Base-by-base conservation (phyloP, 129 eudicot genomes). In the Mikania micrantha region DNA sequence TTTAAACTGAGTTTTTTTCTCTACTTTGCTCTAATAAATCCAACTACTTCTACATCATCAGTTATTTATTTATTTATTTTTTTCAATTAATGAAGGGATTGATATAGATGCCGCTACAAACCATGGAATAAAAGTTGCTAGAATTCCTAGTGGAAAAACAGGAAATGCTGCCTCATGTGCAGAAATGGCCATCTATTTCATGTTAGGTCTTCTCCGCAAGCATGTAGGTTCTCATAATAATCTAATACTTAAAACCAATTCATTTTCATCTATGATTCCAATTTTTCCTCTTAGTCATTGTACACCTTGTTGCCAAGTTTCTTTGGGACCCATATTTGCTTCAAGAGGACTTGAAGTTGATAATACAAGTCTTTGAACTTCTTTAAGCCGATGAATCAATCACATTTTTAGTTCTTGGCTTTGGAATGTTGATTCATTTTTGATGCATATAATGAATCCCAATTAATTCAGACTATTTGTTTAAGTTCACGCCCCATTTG, bases 101-200 rank as follows among this genome's bases (percentile, higher is more conserved):
- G 96, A 92, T 73, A 57, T 92, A 48, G 27, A 60, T 64, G 91
- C 95, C 60, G 96, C 98, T 7, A 83, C 98, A 61, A 39, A 64
- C 42, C 83, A 68, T 71, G 96, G 91, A 69, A 86, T 92, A 35
- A 92, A 82, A 76, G 98, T 92, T 74, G 98, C 96, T 59, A 80
- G 89, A 74, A 92, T 92, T 68, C 95, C 98, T 10, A 72, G 95
- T 31, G 78, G 73, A 24, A 58, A 28, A 27, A 88, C 98, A 36
- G 98, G 98, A 74, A 92, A 92, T 84, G 98, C 98, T 49, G 70
- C 84, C 74, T 92, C 98, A 48, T 92, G 98, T 84, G 98, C 98
- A 50, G 98, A 92, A 78, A 92, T 92, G 98, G 96, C 95, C 53
- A 88, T 92, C 45, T 92, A 85, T 79, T 76, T 88, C 64, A 88